Percentiles rank a stretch among this genome's conserved stretches.
Conservation (phyloP, 1,284 basidiomycete species). For the Cutaneotrichosporon daszewskae region DNA sequence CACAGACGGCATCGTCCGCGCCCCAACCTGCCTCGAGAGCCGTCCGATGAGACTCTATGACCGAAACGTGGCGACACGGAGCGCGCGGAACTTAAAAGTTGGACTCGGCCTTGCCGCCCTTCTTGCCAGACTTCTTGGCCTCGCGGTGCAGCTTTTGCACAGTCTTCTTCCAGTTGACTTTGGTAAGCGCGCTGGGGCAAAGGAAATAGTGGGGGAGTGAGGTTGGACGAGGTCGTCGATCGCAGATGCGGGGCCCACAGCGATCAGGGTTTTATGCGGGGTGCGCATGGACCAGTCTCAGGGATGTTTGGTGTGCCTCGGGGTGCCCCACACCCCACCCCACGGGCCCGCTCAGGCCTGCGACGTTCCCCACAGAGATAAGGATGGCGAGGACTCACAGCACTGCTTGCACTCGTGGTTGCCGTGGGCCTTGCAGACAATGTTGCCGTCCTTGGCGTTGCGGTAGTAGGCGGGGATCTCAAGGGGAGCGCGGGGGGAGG, state of each 20-base stretch:
- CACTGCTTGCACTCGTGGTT: constrained; percentile 45
- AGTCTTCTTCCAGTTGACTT: constrained; percentile 49
- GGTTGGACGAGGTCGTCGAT: background rate
- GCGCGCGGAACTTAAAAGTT: constrained; percentile 9
- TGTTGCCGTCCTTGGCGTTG: constrained; percentile 42
- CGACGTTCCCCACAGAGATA: background rate
- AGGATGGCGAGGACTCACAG: constrained; percentile 30
- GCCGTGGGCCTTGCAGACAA: constrained; percentile 47
- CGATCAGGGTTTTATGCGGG: no score
- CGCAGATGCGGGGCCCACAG: no score
- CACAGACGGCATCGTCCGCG: no score
- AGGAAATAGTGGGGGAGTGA: background rate
- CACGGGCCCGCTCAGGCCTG: no score
- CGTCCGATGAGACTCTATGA: no score
- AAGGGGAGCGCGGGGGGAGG: constrained; percentile 38
- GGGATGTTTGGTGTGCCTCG: no score
- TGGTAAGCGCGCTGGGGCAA: background rate
- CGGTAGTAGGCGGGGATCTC: constrained; percentile 42
- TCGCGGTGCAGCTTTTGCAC: constrained; percentile 46
- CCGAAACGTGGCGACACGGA: no score
- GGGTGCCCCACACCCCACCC: no score
- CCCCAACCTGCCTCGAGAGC: no score
- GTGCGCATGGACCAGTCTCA: no score
- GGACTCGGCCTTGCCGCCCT: constrained; percentile 1
- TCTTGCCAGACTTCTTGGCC: constrained; percentile 31